A percentile compares a stretch with the other conserved stretches of the same genome.
Conservation (phyloP, 1,284 basidiomycete genomes). For the Malassezia yamatoensis region DNA sequence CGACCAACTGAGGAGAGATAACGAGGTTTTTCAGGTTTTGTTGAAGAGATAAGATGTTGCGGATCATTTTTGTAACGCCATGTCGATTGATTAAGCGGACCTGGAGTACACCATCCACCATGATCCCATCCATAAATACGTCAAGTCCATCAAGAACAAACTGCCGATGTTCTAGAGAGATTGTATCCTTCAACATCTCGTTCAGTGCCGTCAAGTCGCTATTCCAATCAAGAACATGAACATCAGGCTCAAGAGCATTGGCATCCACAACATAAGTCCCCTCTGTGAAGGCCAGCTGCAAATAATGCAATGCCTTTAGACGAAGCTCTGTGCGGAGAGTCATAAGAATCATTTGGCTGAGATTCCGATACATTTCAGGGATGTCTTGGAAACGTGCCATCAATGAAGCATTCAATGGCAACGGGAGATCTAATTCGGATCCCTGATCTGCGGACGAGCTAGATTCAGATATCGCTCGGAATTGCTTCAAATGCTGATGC, state of each 20-base stretch:
- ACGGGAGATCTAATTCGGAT: constrained; percentile 16
- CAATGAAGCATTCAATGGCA: constrained; percentile 28
- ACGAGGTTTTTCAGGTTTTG: constrained; percentile 65
- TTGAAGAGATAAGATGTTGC: constrained; percentile 83
- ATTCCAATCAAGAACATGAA: constrained; percentile 78
- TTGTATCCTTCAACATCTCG: constrained; percentile 51
- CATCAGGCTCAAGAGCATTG: constrained; percentile 70
- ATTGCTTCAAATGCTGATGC: constrained; percentile 21
- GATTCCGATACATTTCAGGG: constrained; percentile 74
- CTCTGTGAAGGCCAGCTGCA: constrained; percentile 61
- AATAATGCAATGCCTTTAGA: constrained; percentile 70
- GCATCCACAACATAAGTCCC: constrained; percentile 59
- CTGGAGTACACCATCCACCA: constrained; percentile 65
- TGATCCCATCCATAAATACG: constrained; percentile 70
- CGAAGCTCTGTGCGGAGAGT: constrained; percentile 82
- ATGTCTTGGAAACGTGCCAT: constrained; percentile 57
- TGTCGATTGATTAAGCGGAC: constrained; percentile 64
- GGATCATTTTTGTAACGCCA: constrained; percentile 76
- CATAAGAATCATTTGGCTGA: constrained; percentile 74
- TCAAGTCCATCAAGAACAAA: constrained; percentile 80
- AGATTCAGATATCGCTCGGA: constrained; percentile 16
- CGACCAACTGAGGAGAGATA: constrained; percentile 52
- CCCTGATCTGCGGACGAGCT: neutral
- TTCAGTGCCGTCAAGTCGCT: constrained; percentile 67
- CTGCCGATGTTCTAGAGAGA: constrained; percentile 49